Percentiles rank a stretch among this genome's conserved stretches.
These are phyloP conservation scores for Boletus rubescentipes DNA, from an alignment of 768 basidiomycete genomes.

Conservation along the genomic window DNA sequence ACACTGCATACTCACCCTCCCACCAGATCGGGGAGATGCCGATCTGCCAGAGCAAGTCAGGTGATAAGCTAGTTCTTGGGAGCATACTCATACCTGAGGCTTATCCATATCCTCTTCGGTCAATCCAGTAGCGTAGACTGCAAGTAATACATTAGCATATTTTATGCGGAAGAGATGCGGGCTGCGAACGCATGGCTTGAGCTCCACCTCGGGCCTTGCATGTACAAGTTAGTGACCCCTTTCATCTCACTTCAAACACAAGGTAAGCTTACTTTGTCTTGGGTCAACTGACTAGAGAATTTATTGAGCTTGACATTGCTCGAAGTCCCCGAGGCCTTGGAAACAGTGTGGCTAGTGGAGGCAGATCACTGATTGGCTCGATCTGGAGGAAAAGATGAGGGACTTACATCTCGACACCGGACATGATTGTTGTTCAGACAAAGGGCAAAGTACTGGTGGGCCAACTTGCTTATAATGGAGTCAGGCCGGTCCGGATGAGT, in stretches of 20 bases:
- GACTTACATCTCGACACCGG: constrained; percentile 60
- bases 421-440: constrained; percentile 39
- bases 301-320: constrained; percentile 62
- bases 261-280: constrained; percentile 61
- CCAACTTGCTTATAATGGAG: constrained; percentile 14
- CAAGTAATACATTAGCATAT: background rate
- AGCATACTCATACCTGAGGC: constrained; percentile 57
- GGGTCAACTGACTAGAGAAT: constrained; percentile 70
- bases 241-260: background rate
- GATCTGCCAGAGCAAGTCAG: constrained; percentile 46
- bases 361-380: background rate
- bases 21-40: constrained; percentile 91
- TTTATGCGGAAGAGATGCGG: background rate
- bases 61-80: background rate
- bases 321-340: constrained; percentile 22
- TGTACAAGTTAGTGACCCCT: background rate
- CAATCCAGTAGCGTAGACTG: constrained; percentile 76
- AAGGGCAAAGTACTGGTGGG: background rate
- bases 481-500: constrained; percentile 7
- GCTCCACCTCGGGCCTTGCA: constrained; percentile 64
- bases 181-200: constrained; percentile 77
- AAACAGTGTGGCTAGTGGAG: constrained; percentile 19
- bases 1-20: constrained; percentile 57
- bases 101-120: constrained; percentile 81
- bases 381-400: background rate